Conservation (phyloP, 768 basidiomycete genomes). For the Boletellus ananas region DNA sequence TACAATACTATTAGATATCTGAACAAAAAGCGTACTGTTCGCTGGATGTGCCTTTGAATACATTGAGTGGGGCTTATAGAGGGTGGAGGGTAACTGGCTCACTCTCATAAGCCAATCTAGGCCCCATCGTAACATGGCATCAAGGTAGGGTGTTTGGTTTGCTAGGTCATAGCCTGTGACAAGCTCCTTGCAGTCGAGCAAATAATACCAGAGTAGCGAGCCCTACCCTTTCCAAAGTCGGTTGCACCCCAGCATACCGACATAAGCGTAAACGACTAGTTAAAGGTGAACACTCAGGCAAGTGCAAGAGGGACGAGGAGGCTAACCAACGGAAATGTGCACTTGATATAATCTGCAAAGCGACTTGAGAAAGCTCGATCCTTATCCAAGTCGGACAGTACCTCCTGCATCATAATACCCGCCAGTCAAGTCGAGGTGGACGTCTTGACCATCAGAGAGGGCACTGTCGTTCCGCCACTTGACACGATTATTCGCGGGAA, state of each 20-base stretch:
- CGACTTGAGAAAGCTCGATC: background rate
- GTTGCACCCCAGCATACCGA: constrained; percentile 89
- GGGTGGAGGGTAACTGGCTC: constrained; percentile 8
- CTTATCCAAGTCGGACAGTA: constrained; percentile 29
- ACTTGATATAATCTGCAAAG: constrained; percentile 77
- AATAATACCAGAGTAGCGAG: background rate
- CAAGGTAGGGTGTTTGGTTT: constrained; percentile 89
- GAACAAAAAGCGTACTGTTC: constrained; percentile 68
- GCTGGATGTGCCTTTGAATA: constrained; percentile 69
- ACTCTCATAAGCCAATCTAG: constrained; percentile 91
- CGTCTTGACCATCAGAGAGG: constrained; percentile 71
- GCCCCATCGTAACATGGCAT: constrained; percentile 86
- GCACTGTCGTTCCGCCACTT: constrained; percentile 85
- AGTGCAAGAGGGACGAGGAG: background rate
- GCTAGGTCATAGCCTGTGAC: constrained; percentile 71
- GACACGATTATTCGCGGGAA: constrained; percentile 68
- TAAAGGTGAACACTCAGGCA: background rate
- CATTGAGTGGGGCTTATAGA: background rate
- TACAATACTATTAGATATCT: constrained; percentile 60
- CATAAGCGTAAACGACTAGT: constrained; percentile 75
- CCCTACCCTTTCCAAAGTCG: constrained; percentile 72
- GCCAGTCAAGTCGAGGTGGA: constrained; percentile 70
- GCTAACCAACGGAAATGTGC: constrained; percentile 76
- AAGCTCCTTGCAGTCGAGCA: background rate
- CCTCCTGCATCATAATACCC: constrained; percentile 95